Base-by-base conservation (phyloP, 2,329 filamentous ascomycete species). In the Aspergillus ustus region DNA sequence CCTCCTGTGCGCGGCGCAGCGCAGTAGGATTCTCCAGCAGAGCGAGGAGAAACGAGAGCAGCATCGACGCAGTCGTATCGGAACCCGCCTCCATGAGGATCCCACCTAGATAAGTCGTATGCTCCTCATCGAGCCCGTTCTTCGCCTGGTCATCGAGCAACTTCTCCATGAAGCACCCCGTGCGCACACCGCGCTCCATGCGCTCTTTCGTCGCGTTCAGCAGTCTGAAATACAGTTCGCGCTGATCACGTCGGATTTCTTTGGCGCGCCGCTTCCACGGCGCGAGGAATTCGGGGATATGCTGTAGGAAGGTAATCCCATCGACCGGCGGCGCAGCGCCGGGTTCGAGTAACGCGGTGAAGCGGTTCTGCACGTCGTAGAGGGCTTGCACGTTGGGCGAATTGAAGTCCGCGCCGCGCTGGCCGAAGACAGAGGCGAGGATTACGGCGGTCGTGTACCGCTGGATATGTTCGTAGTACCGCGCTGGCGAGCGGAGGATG, bases 31-130 rank as follows among this genome's bases (percentile, higher is more conserved):
- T 57, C 4, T 43, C 46, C 3, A 57, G 34, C 8, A 57, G 4
- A 31, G 34, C 55, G 1, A 57, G 55, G 7, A 57, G 55, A 20
- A 57, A 57, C 45, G 46, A 57, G 7, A 51, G 8, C 1, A 57
- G 46, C 7, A 45, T 57, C 17, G 55, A 57, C 34, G 46, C 51
- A 3, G 55, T 57, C 17, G 55, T 57, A 44, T 57, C 55, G 15
- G 55, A 57, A 1, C 55, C 55, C 1, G 55, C 55, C 43, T 57
- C 55, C 46, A 57, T 57, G 1, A 57, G 55, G 20, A 57, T 57
- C 1, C 55, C 55, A 2, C 55, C 46, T 1, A 57, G 55, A 44
- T 57, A 57, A 2, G 46, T 49, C 20, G 46, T 57, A 17, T 57
- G 55, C 34, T 57, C 53, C 8, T 57, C 46, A 5, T 49, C 34